phyloP scores from a whole-genome alignment of 2,329 filamentous ascomycete genomes.

The Fusarium sp. region DNA sequence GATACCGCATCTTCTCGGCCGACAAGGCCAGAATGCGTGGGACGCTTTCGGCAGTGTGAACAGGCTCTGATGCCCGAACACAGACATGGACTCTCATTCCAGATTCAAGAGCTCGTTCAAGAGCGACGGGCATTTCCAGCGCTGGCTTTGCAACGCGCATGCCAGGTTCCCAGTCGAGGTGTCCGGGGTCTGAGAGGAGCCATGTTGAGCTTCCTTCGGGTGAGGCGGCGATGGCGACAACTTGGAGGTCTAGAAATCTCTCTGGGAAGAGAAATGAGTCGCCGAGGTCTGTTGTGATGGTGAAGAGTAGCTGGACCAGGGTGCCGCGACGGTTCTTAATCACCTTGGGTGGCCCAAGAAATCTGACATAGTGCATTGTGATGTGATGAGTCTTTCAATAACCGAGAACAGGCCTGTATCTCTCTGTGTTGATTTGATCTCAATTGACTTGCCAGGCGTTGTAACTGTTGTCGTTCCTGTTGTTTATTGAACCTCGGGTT shows the following conservation, averaged over 20 bases:
- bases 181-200: conserved; percentile 39
- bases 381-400: neutral
- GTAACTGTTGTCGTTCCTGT: neutral
- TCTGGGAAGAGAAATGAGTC: conserved; percentile 63
- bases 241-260: conserved; percentile 55
- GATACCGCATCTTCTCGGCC: conserved; percentile 27
- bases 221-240: conserved; percentile 44
- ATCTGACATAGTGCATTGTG: conserved; percentile 67
- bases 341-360: conserved; percentile 59
- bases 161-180: conserved; percentile 47
- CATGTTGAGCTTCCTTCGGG: conserved; percentile 36
- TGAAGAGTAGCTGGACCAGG: conserved; percentile 57
- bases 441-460: neutral
- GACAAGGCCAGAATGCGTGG: conserved; percentile 41
- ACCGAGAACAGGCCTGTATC: neutral
- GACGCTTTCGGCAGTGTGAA: conserved; percentile 42
- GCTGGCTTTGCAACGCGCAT: conserved; percentile 54
- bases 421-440: neutral
- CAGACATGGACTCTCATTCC: conserved; percentile 44
- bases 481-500: conserved; percentile 1
- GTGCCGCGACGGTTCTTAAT: conserved; percentile 38
- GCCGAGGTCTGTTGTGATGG: conserved; percentile 67
- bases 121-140: conserved; percentile 42
- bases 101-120: conserved; percentile 39
- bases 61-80: conserved; percentile 40